phyloP scores from a whole-genome alignment of 1,139 yeast species.

The Candida glucosophila region DNA sequence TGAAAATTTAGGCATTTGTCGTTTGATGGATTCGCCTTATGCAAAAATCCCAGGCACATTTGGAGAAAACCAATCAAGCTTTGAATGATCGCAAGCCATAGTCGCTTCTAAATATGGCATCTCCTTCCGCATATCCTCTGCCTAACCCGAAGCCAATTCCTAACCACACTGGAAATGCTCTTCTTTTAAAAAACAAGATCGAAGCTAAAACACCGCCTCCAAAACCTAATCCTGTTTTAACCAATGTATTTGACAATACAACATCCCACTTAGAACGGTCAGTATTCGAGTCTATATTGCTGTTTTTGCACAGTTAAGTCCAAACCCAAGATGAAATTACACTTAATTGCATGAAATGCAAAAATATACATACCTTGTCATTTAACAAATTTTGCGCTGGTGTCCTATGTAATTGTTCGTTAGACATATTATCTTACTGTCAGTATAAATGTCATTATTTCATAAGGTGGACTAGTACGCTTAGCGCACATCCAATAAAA shows the following conservation, averaged over 20 bases:
- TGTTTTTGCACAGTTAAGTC: too few species aligned
- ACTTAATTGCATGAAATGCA: not conserved
- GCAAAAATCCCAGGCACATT: slow-evolving; percentile 1
- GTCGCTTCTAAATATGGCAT: slow-evolving; percentile 80
- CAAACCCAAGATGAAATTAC: too few species aligned
- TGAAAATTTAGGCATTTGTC: too few species aligned
- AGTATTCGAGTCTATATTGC: too few species aligned
- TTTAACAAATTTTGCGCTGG: slow-evolving; percentile 66
- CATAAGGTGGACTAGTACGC: too few species aligned
- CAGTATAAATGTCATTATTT: too few species aligned
- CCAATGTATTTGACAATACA: slow-evolving; percentile 86
- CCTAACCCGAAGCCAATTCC: slow-evolving; percentile 97
- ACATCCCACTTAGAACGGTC: slow-evolving; percentile 76
- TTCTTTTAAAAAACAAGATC: slow-evolving; percentile 83
- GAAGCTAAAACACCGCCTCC: slow-evolving; percentile 95
- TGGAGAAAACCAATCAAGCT: slow-evolving; percentile 36
- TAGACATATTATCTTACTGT: slow-evolving; percentile 8
- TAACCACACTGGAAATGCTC: slow-evolving; percentile 95
- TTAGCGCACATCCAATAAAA: too few species aligned
- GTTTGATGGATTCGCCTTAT: not conserved
- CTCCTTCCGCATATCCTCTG: slow-evolving; percentile 97
- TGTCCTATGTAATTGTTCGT: slow-evolving; percentile 30
- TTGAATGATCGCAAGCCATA: slow-evolving; percentile 69
- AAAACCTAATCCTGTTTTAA: slow-evolving; percentile 94
- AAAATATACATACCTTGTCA: slow-evolving; percentile 45